phyloP scores from a whole-genome alignment of 495 filamentous ascomycete genomes.

The Tricharina praecox region DNA sequence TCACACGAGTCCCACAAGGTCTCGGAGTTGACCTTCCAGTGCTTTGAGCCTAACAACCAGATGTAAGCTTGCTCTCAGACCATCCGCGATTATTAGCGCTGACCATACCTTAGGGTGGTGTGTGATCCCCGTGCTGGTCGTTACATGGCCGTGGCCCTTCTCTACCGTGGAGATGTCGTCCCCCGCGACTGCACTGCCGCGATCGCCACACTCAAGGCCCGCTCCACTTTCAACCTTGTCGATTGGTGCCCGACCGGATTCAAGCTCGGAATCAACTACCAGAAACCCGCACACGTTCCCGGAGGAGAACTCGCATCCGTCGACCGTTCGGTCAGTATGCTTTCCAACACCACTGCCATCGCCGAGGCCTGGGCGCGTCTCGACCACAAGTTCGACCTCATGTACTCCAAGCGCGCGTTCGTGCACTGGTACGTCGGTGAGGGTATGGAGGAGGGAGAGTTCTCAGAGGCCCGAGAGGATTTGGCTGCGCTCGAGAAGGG shows the following conservation, averaged over 20 bases:
- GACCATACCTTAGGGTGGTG: slow-evolving; percentile 54
- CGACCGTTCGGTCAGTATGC: slow-evolving; percentile 97
- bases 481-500: slow-evolving; percentile 56
- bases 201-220: slow-evolving; percentile 91
- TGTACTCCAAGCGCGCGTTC: slow-evolving; percentile 99
- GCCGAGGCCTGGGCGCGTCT: slow-evolving; percentile 96
- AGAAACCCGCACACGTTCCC: slow-evolving; percentile 85
- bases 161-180: slow-evolving; percentile 97
- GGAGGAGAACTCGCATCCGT: slow-evolving; percentile 95
- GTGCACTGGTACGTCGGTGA: slow-evolving; percentile 99
- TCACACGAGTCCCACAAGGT: slow-evolving; percentile 92
- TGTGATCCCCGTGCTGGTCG: slow-evolving; percentile 97
- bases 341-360: slow-evolving; percentile 98
- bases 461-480: slow-evolving; percentile 97
- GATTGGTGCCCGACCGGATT: slow-evolving; percentile 99
- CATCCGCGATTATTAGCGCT: no score
- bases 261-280: slow-evolving; percentile 99
- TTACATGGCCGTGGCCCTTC: slow-evolving; percentile 97
- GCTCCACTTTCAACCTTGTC: slow-evolving; percentile 96
- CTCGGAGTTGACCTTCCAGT: slow-evolving; percentile 71
- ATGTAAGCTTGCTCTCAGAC: no score
- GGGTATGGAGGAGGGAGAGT: slow-evolving; percentile 99
- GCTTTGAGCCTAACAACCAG: slow-evolving; percentile 70
- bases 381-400: slow-evolving; percentile 97
- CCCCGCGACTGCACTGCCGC: slow-evolving; percentile 85